A percentile compares a stretch with the other conserved stretches of the same genome.
These are phyloP conservation scores for Heterobasidion occidentale DNA, from an alignment of 1,284 basidiomycete species.

Conservation along the genomic window DNA sequence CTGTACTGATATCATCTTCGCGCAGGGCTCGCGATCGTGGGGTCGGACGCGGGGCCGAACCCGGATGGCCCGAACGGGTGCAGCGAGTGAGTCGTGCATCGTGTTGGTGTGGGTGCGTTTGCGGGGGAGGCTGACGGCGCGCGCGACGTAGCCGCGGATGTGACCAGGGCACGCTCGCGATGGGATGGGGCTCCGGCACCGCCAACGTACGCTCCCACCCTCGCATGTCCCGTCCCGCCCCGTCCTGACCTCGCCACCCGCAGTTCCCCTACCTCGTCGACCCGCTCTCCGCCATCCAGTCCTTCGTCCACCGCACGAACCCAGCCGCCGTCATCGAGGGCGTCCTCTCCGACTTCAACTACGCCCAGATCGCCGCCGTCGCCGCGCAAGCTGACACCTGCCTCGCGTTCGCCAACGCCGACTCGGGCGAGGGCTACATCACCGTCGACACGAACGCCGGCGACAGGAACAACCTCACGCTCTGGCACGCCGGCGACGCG, in stretches of 20 bases:
- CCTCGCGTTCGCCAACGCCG: constrained; percentile 18
- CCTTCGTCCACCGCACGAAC: constrained; percentile 13
- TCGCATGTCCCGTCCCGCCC: background rate
- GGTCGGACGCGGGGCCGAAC: constrained; percentile 50
- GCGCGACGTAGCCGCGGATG: constrained; percentile 16
- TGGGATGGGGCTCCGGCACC: constrained; percentile 59
- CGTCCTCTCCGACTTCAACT: constrained; percentile 6
- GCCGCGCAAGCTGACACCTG: constrained; percentile 22
- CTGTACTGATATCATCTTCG: background rate
- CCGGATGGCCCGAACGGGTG: constrained; percentile 50
- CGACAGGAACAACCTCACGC: constrained; percentile 25
- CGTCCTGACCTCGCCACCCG: background rate
- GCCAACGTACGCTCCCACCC: constrained; percentile 6
- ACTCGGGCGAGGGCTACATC: constrained; percentile 41
- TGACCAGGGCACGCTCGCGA: constrained; percentile 44
- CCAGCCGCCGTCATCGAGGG: constrained; percentile 1
- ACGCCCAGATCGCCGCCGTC: background rate
- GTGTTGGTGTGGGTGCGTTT: background rate
- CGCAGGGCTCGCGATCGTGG: constrained; percentile 20
- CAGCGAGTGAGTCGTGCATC: constrained; percentile 21
- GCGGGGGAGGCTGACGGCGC: background rate
- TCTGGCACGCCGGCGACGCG: constrained; percentile 18
- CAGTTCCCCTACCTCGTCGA: constrained; percentile 5
- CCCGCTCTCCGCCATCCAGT: constrained; percentile 1
- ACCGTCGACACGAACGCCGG: constrained; percentile 42